phyloP scores from a whole-genome alignment of 805 yeast genomes.

The Starmerella floris region DNA sequence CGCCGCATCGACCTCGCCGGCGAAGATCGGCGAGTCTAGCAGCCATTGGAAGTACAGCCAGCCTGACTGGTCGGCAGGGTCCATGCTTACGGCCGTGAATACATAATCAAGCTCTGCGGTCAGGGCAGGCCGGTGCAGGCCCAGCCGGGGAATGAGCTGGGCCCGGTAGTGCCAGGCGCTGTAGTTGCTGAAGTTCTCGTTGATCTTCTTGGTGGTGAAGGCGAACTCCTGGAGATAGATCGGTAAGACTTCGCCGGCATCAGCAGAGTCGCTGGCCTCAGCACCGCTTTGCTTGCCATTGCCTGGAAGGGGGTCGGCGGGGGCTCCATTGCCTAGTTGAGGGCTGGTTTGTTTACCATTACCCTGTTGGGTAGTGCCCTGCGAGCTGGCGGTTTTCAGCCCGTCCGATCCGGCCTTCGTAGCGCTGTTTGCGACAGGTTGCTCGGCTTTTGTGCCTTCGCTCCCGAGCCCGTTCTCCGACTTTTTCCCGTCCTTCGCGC shows the following conservation, averaged over 20 bases:
- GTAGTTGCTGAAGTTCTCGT: conserved; percentile 74
- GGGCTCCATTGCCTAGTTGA: background rate
- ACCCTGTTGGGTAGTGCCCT: too few relatives aligned
- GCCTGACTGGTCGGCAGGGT: conserved; percentile 84
- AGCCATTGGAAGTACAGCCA: conserved; percentile 89
- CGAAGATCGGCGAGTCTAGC: conserved; percentile 32
- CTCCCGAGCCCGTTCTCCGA: background rate
- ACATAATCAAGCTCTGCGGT: conserved; percentile 50
- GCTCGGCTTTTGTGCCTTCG: background rate
- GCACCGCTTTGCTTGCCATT: background rate
- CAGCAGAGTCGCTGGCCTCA: background rate
- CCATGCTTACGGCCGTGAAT: conserved; percentile 78
- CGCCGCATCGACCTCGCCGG: conserved; percentile 37
- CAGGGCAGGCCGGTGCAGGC: conserved; percentile 28
- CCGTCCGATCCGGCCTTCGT: too few relatives aligned
- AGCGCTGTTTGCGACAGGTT: background rate
- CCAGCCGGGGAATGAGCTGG: conserved; percentile 46
- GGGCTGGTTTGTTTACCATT: background rate
- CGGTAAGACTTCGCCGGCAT: background rate
- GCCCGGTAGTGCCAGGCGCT: conserved; percentile 94
- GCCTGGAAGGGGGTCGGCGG: background rate
- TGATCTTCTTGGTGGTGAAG: conserved; percentile 67
- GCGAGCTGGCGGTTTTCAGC: too few relatives aligned
- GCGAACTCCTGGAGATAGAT: conserved; percentile 39
- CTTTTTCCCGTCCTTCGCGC: too few relatives aligned